These are phyloP conservation scores for Aspergillus jensenii DNA, from an alignment of 2,329 filamentous ascomycete species.

Conservation along the genomic window DNA sequence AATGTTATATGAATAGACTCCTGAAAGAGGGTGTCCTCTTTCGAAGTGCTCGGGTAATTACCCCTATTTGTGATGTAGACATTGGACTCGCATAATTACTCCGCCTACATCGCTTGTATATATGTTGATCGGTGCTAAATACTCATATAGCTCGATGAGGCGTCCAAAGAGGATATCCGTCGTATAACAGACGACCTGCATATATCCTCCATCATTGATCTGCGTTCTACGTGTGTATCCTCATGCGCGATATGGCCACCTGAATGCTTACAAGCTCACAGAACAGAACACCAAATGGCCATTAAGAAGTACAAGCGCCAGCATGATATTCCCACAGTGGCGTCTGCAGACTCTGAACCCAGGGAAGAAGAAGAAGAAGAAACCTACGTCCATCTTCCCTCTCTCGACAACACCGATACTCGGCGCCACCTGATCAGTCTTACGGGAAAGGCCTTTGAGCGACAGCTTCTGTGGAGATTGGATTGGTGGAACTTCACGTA, in stretches of 20 bases:
- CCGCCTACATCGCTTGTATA: neutral
- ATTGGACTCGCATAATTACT: neutral
- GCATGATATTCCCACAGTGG: neutral
- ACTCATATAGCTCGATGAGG: slow-evolving; percentile 59
- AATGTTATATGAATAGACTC: slow-evolving; percentile 29
- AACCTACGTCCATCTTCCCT: slow-evolving; percentile 52
- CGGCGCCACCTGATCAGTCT: slow-evolving; percentile 68
- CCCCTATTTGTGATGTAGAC: neutral
- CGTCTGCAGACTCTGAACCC: neutral
- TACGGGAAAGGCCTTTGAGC: slow-evolving; percentile 70
- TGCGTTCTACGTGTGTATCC: slow-evolving; percentile 67
- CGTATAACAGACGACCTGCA: slow-evolving; percentile 60
- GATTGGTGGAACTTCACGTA: slow-evolving; percentile 67
- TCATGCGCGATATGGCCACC: neutral
- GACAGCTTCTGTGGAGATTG: slow-evolving; percentile 65
- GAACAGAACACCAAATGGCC: slow-evolving; percentile 72
- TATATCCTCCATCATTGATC: slow-evolving; percentile 73
- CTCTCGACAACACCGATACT: slow-evolving; percentile 64
- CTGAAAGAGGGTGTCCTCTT: slow-evolving; percentile 65
- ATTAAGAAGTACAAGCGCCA: slow-evolving; percentile 54
- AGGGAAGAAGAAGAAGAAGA: neutral
- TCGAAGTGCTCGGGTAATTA: slow-evolving; percentile 63
- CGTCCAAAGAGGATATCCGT: slow-evolving; percentile 63
- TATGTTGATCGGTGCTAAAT: neutral
- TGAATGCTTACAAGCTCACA: slow-evolving; percentile 27